A percentile compares a stretch with the other conserved stretches of the same genome.
These are phyloP conservation scores for Exsudoporus frostii DNA, from an alignment of 768 basidiomycete species.

Conservation along the genomic window DNA sequence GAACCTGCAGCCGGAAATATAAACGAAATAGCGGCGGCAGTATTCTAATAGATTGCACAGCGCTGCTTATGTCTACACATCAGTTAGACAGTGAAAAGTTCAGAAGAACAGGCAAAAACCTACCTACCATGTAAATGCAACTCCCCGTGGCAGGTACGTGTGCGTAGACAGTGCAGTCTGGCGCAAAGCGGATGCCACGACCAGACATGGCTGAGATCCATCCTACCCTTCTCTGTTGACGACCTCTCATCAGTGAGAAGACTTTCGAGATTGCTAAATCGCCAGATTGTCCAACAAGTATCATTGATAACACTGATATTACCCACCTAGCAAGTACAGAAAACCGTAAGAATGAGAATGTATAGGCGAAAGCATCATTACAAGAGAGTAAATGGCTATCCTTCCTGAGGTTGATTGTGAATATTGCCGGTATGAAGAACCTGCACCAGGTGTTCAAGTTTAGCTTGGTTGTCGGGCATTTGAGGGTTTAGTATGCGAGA, in stretches of 20 bases:
- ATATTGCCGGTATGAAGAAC: not conserved
- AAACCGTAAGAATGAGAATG: not conserved
- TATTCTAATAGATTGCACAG: slow-evolving; percentile 13
- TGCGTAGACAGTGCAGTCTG: not conserved
- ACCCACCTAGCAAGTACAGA: not conserved
- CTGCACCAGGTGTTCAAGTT: too few species aligned
- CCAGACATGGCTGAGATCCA: not conserved
- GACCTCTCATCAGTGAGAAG: not conserved
- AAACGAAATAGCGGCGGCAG: slow-evolving; percentile 16
- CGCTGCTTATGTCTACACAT: slow-evolving; percentile 3
- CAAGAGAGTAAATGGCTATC: too few species aligned
- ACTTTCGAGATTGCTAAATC: not conserved
- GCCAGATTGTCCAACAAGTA: not conserved
- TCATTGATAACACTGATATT: not conserved
- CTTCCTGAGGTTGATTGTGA: not conserved
- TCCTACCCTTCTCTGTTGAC: not conserved
- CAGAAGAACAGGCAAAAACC: not conserved
- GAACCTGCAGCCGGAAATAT: slow-evolving; percentile 15
- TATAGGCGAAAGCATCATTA: not conserved
- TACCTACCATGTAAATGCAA: too few species aligned
- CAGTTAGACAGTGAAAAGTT: not conserved
- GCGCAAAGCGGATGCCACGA: not conserved
- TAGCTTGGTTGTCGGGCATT: too few species aligned
- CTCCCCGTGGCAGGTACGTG: not conserved
- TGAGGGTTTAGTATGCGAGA: too few species aligned